Conservation (phyloP, 1,139 yeast genomes). For the Blastobotrys aristatus region DNA sequence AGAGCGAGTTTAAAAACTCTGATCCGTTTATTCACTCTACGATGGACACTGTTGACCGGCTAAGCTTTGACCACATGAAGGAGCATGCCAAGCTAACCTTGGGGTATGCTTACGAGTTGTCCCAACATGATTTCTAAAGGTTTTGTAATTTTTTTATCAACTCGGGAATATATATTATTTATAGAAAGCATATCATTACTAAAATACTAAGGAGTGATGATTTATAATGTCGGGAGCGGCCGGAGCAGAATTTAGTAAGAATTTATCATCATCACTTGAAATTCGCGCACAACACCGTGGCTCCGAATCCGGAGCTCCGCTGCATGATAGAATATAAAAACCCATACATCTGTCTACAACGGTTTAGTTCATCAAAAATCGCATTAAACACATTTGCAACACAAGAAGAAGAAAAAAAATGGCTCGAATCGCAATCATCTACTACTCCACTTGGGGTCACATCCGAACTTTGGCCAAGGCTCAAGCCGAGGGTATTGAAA, state of each 20-base stretch:
- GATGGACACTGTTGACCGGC: conserved; percentile 73
- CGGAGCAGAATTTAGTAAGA: too few relatives aligned
- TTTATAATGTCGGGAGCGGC: too few relatives aligned
- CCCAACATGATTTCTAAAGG: conserved; percentile 33
- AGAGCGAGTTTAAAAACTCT: conserved; percentile 58
- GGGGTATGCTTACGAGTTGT: conserved; percentile 67
- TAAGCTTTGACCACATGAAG: conserved; percentile 52
- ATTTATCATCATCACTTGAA: too few relatives aligned
- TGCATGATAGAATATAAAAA: too few relatives aligned
- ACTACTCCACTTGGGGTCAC: conserved; percentile 82
- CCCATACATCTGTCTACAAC: too few relatives aligned
- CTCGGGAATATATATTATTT: neutral
- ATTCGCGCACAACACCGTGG: too few relatives aligned
- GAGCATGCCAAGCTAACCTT: conserved; percentile 74
- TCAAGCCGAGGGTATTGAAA: conserved; percentile 63
- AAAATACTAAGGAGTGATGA: neutral
- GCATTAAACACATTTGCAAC: too few relatives aligned
- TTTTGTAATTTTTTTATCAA: too few relatives aligned
- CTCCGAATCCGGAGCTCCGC: too few relatives aligned
- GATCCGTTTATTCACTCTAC: conserved; percentile 64
- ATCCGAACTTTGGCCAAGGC: conserved; percentile 62
- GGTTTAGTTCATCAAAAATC: too few relatives aligned
- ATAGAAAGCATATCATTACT: neutral
- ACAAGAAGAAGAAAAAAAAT: too few relatives aligned
- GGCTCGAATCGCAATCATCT: conserved; percentile 62